These are phyloP conservation scores for Fusarium globosum DNA, from an alignment of 2,329 filamentous ascomycete species.

Conservation along the genomic window DNA sequence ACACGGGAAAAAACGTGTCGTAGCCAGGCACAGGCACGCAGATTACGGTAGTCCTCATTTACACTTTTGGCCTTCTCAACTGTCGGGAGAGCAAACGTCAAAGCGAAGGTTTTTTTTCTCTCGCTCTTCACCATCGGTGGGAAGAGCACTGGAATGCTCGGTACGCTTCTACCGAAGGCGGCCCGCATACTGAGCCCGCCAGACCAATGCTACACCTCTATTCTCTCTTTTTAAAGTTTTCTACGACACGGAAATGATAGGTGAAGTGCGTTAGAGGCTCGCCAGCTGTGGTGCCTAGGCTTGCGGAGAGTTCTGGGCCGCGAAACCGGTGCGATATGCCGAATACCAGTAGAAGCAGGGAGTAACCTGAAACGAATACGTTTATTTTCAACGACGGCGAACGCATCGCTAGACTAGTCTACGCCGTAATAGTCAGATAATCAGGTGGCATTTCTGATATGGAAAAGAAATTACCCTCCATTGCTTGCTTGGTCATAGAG, in stretches of 20 bases:
- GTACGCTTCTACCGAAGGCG: constrained; percentile 11
- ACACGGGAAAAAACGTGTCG: neutral
- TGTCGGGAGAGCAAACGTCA: constrained; percentile 1
- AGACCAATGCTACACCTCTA: constrained; percentile 18
- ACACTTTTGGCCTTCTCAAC: constrained; percentile 33
- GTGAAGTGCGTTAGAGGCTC: neutral
- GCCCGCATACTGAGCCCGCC: constrained; percentile 16
- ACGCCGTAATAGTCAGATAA: neutral
- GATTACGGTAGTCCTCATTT: constrained; percentile 7
- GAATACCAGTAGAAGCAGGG: constrained; percentile 8
- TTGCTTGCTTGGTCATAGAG: constrained; percentile 3
- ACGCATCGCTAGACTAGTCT: neutral
- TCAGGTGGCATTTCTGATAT: constrained; percentile 8
- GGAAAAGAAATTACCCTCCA: constrained; percentile 5
- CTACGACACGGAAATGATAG: neutral
- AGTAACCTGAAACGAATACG: constrained; percentile 39
- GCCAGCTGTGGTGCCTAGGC: neutral
- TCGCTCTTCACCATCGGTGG: neutral
- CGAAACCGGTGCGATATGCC: constrained; percentile 14
- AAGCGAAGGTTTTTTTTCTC: neutral
- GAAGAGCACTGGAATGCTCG: constrained; percentile 19
- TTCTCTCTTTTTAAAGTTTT: constrained; percentile 21
- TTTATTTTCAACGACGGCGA: constrained; percentile 10
- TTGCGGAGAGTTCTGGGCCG: neutral
- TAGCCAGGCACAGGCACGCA: constrained; percentile 21